Evolutionary conservation across 177 flowering plant species (phyloP), one percentile per base, ranked within the genome.

Genomic region (Tripterygium wilfordii): DNA sequence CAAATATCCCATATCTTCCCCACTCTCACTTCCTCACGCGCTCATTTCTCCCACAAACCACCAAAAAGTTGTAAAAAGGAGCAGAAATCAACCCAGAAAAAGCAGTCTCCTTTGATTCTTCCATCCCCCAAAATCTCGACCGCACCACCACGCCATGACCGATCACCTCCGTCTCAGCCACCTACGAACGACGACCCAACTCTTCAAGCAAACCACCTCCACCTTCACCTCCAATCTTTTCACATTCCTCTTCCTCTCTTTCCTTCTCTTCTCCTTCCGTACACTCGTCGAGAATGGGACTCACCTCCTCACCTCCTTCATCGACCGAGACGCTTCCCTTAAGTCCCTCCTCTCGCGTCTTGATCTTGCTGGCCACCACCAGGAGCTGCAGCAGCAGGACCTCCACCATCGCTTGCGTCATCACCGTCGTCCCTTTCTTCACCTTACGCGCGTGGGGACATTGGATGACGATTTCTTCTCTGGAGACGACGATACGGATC

Each of bases 381-480:
- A n/a, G n/a, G n/a, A n/a, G n/a, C n/a, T n/a, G n/a, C n/a, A n/a
- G n/a, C n/a, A n/a, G n/a, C n/a, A n/a, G n/a, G n/a, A n/a, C n/a
- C n/a, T n/a, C 8, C 23, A 48, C 13, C 43, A 42, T 15, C 49
- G 16, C 19, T 20, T 15, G 10, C 39, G 4, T 20, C 39, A 16
- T 26, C 14, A 20, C 13, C 36, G 35, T 19, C 51, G 20, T n/a
- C 80, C 94, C 16, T 84, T 89, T 44, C 85, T 89, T 41, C 96
- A 83, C 44, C 77, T 89, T 46, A 76, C 82, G 42, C 85, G 91
- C 13, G 79, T 84, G 36, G 96, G 96, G 5, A 82, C 89, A 47
- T 70, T 90, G 5, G 96, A 83, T 42, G 92, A 89, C 13, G 99
- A 85, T 33, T 81, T 89, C 80, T 87, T 87, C 60, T 81, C 96